Conservation (phyloP, 176 grass and related monocot genomes). For the Phoenix dactylifera region DNA sequence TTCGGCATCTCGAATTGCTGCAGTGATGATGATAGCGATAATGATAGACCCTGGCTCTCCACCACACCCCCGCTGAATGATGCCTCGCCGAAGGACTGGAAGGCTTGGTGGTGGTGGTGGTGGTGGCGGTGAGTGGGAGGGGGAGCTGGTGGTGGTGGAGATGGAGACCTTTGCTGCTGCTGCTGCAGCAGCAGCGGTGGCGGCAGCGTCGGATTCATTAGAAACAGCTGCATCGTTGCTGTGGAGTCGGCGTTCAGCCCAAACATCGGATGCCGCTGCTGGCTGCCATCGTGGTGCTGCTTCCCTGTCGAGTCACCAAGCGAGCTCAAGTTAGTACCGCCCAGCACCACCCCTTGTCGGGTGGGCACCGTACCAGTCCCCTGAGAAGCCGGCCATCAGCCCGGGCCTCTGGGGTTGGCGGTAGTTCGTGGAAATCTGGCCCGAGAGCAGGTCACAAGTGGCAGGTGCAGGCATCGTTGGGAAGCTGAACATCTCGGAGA, state of each 20-base stretch:
- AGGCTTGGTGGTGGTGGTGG: slow-evolving; percentile 56
- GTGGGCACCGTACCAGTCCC: slow-evolving; percentile 48
- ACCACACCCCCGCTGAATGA: slow-evolving; percentile 47
- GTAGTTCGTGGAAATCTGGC: slow-evolving; percentile 47
- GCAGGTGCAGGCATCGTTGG: neutral
- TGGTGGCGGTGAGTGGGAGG: slow-evolving; percentile 26
- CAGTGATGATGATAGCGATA: slow-evolving; percentile 74
- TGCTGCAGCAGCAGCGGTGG: neutral
- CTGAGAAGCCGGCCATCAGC: slow-evolving; percentile 20
- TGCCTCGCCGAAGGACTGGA: slow-evolving; percentile 52
- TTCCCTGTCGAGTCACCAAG: slow-evolving; percentile 38
- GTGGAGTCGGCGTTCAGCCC: slow-evolving; percentile 9
- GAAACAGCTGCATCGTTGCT: slow-evolving; percentile 10
- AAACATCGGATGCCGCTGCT: neutral
- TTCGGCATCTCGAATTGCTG: slow-evolving; percentile 98
- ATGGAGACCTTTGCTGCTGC: slow-evolving; percentile 31
- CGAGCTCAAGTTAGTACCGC: slow-evolving; percentile 29
- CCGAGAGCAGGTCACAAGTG: slow-evolving; percentile 58
- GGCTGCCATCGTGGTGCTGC: slow-evolving; percentile 13
- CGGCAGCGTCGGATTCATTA: slow-evolving; percentile 5
- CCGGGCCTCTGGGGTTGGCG: slow-evolving; percentile 34
- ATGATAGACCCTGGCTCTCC: slow-evolving; percentile 81
- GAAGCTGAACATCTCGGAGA: slow-evolving; percentile 97
- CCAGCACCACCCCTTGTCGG: slow-evolving; percentile 36
- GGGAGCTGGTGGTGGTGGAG: slow-evolving; percentile 36